A percentile compares a stretch with the other conserved stretches of the same genome.
These are phyloP conservation scores for Cupressus sempervirens DNA, from an alignment of 75 land plant genomes.

Conservation along the genomic window DNA sequence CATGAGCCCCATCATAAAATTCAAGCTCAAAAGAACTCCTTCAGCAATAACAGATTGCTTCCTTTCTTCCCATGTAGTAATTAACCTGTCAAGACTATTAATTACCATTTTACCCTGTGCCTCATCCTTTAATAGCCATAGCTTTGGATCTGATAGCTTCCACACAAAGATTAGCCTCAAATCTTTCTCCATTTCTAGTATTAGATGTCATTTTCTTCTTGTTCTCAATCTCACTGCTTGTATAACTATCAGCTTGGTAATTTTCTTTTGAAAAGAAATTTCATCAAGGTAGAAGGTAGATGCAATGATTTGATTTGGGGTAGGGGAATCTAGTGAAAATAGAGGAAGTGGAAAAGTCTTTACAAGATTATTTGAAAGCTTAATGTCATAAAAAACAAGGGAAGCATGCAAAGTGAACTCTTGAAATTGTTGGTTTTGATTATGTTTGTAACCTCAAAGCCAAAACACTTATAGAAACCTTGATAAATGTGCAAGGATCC, in stretches of 20 bases:
- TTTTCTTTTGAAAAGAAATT: background rate
- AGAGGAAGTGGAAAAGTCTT: too few species aligned
- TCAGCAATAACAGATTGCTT: conserved; percentile 47
- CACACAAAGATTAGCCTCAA: background rate
- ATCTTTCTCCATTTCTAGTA: background rate
- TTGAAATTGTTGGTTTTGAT: too few species aligned
- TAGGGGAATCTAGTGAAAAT: too few species aligned
- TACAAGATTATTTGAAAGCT: too few species aligned
- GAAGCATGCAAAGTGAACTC: too few species aligned
- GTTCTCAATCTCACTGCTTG: background rate
- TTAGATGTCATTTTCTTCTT: background rate
- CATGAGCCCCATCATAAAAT: conserved; percentile 61
- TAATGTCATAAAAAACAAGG: too few species aligned
- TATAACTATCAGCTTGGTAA: background rate
- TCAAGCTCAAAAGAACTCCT: conserved; percentile 11
- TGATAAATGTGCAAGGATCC: too few species aligned
- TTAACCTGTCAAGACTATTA: conserved; percentile 43
- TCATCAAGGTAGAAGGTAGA: too few species aligned
- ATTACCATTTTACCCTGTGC: conserved; percentile 59
- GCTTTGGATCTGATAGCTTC: conserved; percentile 25
- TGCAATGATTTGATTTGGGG: too few species aligned
- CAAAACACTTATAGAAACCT: too few species aligned
- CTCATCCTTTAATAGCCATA: conserved; percentile 49
- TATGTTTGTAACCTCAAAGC: too few species aligned
- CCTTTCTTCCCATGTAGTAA: conserved; percentile 45